Base-by-base conservation (phyloP, 106 monocot species). In the Dendrobium chrysotoxum region DNA sequence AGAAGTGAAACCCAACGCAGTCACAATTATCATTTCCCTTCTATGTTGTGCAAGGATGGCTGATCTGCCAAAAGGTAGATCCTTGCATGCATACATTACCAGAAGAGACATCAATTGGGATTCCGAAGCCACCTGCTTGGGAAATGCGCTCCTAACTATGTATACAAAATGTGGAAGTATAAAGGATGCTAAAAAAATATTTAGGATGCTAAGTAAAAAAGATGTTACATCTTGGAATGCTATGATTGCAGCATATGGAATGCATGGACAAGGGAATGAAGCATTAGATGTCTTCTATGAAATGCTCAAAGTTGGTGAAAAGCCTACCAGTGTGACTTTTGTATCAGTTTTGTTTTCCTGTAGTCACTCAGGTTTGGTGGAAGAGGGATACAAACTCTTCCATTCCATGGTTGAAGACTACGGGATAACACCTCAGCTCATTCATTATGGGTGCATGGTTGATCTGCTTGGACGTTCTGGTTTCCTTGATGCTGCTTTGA, bases 391-490 rank as follows among this genome's bases (percentile, higher is more conserved):
- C 8, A 31, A 65, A 30, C 74, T 87, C n/a, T 89, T 89, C 65
- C 21, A 75, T 46, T 81, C 77, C 3, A 92, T 92, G 92, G 72
- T 25, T 28, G 74, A 28, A 18, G 40, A 42, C 1, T 85, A 92
- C 72, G 82, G 79, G 23, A 80, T 92, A 53, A 77, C 9, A 47
- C 85, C 92, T 5, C 87, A 92, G 81, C 72, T 87, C 9, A 84
- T 85, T 80, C 92, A 92, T 81, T 87, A 88, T 70, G 92, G 92
- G 50, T 92, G 92, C 76, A 86, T 92, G 89, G 89, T 92, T 13
- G 89, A 92, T 54, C 79, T 92, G 16, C 75, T 89, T 72, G 84
- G 85, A 39, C 80, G 89, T 8, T 82, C 86, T 31, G 92, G 92
- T 39, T 73, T 86, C 35, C 82, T 89, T 11, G 66, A 86, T 21